Base-by-base conservation (phyloP, 306 rosid genomes). In the Lablab purpureus region DNA sequence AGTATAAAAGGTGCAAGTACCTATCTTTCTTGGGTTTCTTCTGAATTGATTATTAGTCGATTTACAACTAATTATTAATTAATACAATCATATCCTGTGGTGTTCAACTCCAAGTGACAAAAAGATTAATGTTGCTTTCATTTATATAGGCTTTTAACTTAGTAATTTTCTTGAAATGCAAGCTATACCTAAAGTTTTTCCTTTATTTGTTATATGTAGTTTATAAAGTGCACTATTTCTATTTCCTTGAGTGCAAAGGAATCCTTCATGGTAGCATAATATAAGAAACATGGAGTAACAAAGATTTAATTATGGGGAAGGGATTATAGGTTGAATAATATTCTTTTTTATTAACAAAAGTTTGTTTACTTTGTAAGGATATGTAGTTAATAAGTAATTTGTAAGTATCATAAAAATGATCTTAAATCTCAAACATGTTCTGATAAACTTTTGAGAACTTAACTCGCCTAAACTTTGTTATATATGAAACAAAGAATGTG, bases 11-110 rank as follows among this genome's bases (percentile, higher is more conserved):
- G 46, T 30, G 67, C 10, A 52, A n/a, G 63, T 30, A 21, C 67
- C 54, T 34, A 62, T 78, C 81, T 78, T 67, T 67, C 36, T 60
- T 73, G 75, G 73, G 50, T 13, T 77, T 46, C 55, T 45, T 21
- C 56, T 30, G 45, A 65, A 63, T 55, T 58, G 67, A 66, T 73
- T 47, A 66, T 73, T 47, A 4, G 6, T 71, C 49, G 1, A 55
- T 66, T 74, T 49, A 11, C 1, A 2, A 73, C 58, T 55, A 34
- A 18, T 47, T 22, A 13, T 41, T 67, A 21, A 68, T 62, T 25
- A 63, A 41, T 63, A 43, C 18, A 79, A 67, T 49, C 60, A 37
- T 17, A 63, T 51, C 63, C 4, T 74, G 81, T 79, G 52, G 30
- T 60, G 30, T 51, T 74, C 67, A 74, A 15, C 60, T 14, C 36